Evolutionary conservation across 192 early-diverging fungal species (phyloP), one percentile per base, ranked within the genome.

Genomic region (Spizellomyces sp.): DNA sequence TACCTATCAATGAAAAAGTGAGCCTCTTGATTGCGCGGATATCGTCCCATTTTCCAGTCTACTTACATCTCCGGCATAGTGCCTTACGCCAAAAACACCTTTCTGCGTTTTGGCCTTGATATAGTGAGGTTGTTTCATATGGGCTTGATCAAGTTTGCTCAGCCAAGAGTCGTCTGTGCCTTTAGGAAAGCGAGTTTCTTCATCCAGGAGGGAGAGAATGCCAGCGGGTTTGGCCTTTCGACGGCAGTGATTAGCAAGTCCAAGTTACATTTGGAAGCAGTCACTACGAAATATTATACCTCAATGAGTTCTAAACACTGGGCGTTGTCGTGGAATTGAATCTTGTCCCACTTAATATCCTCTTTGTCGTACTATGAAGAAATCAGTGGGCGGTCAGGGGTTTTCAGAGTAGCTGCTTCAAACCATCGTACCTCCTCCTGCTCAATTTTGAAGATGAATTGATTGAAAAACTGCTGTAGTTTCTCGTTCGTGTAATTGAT

Each of bases 401-500:
- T 68, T 14, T 15, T 71, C 44, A 45, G 69, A n/a, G 14, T 56
- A 14, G 12, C 62, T 9, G 27, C 27, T 3, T 36, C 27, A 36
- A 36, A 36, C 27, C 27, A 36, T 8, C 56, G 19, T 50, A 85
- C 84, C 74, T 86, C 84, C 62, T 82, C 77, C 67, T 87, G 84
- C 70, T 86, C 84, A 0, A 87, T 60, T 60, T 86, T 86, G 75
- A 87, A 86, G 48, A 87, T 86, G 59, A 83, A 84, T 67, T 86
- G 82, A 48, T 86, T 86, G 74, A 78, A 99, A 74, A 99, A 96
- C 75, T 98, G 96, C 75, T 99, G 98, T 59, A 98, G 83, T 75
- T 93, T 94, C 72, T 98, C 95, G 78, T 98, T 98, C 73, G 95
- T 94, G 68, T 96, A 99, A 81, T 98, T 99, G 86, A 99, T 99